Conservation (phyloP, 2,329 filamentous ascomycete genomes). For the Pseudogymnoascus sp. region DNA sequence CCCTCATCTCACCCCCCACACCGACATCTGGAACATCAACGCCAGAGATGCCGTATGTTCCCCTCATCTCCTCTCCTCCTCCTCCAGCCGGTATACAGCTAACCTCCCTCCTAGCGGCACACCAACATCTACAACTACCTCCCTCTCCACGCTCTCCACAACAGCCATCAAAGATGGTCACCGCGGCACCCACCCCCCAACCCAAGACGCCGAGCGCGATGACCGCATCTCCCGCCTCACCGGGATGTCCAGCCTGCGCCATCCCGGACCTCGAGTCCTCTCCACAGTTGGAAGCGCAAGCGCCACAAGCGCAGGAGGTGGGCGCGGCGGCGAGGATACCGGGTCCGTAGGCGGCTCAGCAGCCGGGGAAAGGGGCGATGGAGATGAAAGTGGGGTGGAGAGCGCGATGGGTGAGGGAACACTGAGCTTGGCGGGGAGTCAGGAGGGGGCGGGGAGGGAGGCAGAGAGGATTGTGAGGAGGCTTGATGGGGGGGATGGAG, state of each 20-base stretch:
- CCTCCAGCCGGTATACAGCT: constrained; percentile 12
- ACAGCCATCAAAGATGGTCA: constrained; percentile 96
- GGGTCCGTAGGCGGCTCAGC: constrained; percentile 27
- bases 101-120: constrained; percentile 57
- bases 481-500: constrained; percentile 36
- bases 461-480: constrained; percentile 55
- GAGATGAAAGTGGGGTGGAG: constrained; percentile 49
- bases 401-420: constrained; percentile 42
- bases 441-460: not conserved
- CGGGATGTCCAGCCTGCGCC: constrained; percentile 53
- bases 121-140: constrained; percentile 85
- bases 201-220: constrained; percentile 82
- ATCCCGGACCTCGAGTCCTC: constrained; percentile 26
- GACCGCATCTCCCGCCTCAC: constrained; percentile 92
- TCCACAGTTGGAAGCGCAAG: constrained; percentile 88
- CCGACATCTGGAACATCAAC: not conserved
- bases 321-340: constrained; percentile 49
- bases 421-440: not conserved
- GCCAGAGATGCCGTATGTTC: constrained; percentile 71
- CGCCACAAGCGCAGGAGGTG: constrained; percentile 71
- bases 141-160: constrained; percentile 82
- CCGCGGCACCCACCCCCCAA: constrained; percentile 61
- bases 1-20: constrained; percentile 1
- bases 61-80: constrained; percentile 13
- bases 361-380: constrained; percentile 14